Base-by-base conservation (phyloP, 139 green algal genomes). In the Asterochloris sp. region DNA sequence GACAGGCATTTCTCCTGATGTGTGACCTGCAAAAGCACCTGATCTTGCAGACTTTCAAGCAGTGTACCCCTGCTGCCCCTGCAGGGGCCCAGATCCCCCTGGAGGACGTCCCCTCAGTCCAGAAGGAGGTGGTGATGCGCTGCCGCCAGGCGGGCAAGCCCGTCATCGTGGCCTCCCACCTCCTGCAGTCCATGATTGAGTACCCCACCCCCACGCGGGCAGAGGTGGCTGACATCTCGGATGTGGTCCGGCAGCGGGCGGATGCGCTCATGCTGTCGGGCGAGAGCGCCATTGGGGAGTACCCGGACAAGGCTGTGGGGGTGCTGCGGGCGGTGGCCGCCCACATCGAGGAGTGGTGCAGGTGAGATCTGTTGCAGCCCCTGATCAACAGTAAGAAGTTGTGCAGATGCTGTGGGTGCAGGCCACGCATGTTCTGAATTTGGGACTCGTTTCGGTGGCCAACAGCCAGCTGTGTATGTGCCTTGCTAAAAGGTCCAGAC, bases 251-350 rank as follows among this genome's bases (percentile, higher is more conserved):
- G 69, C 93, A 98, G 83, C 82, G 87, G 11, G 92, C 94, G 0
- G 94, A 98, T 83, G 93, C 91, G 12, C 89, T 98, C 12, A 97
- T 98, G 94, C 88, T 98, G 66, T 94, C 84, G 67, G 94, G 90
- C 26, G 94, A 98, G 88, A 92, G 88, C 19, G 94, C 94, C 15
- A 90, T 89, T n/a, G 94, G 94, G 13, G 76, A 81, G 13, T 95
- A 95, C 82, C 92, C 91, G 11, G 85, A 91, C 13, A 97, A 96
- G 86, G 87, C 87, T 14, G 76, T 98, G 47, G 89, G 87, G 27
- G 93, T 97, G 73, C 85, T 97, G 76, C 85, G 91, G 12, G 82
- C 71, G 0, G 91, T 96, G 69, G 86, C 90, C 47, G 83, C 83
- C 0, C 85, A 86, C 28, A 89, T 92, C 19, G 92, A 95, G 81